Percentiles rank a stretch among this genome's conserved stretches.
phyloP scores from a whole-genome alignment of 2,329 filamentous ascomycete species.

The Sporothrix phasma region DNA sequence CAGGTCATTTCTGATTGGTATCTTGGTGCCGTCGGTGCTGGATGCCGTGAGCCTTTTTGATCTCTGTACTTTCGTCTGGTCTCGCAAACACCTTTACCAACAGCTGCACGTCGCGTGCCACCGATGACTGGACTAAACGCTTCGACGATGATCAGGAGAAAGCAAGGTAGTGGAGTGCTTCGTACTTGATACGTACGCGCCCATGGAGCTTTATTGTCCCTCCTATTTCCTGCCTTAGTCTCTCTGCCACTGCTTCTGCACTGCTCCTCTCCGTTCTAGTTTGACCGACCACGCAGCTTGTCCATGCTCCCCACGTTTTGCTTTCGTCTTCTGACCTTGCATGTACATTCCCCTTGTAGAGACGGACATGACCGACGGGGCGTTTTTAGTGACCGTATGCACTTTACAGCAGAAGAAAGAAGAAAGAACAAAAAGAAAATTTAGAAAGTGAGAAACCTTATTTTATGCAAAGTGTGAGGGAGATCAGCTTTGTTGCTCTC shows the following conservation, averaged over 20 bases:
- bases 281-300: neutral
- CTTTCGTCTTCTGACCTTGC: neutral
- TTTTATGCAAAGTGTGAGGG: too few species aligned
- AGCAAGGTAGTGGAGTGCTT: neutral
- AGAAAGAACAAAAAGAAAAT: too few species aligned
- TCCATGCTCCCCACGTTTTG: conserved; percentile 4
- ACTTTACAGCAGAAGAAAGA: too few species aligned
- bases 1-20: too few species aligned
- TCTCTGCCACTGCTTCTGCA: too few species aligned
- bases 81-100: neutral
- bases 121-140: neutral
- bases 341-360: neutral
- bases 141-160: neutral
- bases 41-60: too few species aligned
- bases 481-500: neutral
- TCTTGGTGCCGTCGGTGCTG: too few species aligned
- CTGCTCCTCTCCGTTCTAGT: neutral
- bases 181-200: neutral
- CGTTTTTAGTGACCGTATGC: neutral
- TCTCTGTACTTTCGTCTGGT: neutral
- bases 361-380: neutral
- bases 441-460: too few species aligned
- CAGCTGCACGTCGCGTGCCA: neutral
- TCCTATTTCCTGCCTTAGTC: too few species aligned
- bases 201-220: neutral